These are phyloP conservation scores for Cucumis sativus DNA, from an alignment of 306 rosid species.

Conservation along the genomic window Cucumber_9930_V3 NC_026655.2:8000501-8001000, in stretches of 20 bases:
- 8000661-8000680: no score
- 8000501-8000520: no score
- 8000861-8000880: slow-evolving; percentile 20
- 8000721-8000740: background rate
- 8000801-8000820: background rate
- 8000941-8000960: background rate
- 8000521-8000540: no score
- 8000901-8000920: background rate
- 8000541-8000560: no score
- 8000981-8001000: background rate
- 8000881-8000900: background rate
- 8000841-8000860: slow-evolving; percentile 31
- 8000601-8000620: no score
- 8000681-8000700: background rate
- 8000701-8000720: background rate
- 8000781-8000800: background rate
- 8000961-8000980: background rate
- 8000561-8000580: no score
- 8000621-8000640: no score
- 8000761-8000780: background rate
- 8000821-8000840: slow-evolving; percentile 22
- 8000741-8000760: background rate
- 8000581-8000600: no score
- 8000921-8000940: background rate
- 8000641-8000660: no score